These are phyloP conservation scores for Cyclaneusma minus DNA, from an alignment of 2,329 filamentous ascomycete species.

Conservation along the genomic window DNA sequence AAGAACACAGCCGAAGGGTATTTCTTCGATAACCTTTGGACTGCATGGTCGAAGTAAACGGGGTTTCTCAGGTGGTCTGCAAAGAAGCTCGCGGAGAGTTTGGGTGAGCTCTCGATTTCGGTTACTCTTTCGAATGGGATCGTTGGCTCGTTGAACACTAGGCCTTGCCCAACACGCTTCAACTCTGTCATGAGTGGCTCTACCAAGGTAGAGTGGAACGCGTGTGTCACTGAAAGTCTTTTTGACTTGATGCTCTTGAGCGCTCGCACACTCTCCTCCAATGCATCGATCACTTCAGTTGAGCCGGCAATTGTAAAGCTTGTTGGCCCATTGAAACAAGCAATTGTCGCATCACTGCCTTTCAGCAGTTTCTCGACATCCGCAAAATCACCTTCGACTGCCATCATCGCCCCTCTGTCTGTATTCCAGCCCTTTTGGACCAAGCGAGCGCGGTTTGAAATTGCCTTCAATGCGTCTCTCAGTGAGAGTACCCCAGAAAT, in stretches of 20 bases:
- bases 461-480: constrained; percentile 14
- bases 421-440: constrained; percentile 17
- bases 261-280: constrained; percentile 6
- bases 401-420: constrained; percentile 19
- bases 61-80: constrained; percentile 10
- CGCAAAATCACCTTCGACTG: constrained; percentile 6
- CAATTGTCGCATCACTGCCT: constrained; percentile 17
- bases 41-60: constrained; percentile 14
- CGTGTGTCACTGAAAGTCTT: constrained; percentile 8
- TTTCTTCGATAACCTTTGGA: constrained; percentile 8
- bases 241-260: constrained; percentile 13
- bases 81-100: not conserved
- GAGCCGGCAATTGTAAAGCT: constrained; percentile 16
- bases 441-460: constrained; percentile 16
- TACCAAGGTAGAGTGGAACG: constrained; percentile 13
- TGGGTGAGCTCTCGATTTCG: constrained; percentile 9
- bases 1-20: constrained; percentile 13
- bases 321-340: constrained; percentile 16
- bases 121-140: constrained; percentile 12
- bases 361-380: not conserved
- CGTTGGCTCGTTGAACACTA: constrained; percentile 10
- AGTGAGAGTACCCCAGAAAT: constrained; percentile 17
- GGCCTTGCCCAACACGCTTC: constrained; percentile 5
- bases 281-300: constrained; percentile 10
- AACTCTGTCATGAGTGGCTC: constrained; percentile 10